These are phyloP conservation scores for Ustilago shanxiensis DNA, from an alignment of 1,284 basidiomycete genomes.

Conservation along the genomic window DNA sequence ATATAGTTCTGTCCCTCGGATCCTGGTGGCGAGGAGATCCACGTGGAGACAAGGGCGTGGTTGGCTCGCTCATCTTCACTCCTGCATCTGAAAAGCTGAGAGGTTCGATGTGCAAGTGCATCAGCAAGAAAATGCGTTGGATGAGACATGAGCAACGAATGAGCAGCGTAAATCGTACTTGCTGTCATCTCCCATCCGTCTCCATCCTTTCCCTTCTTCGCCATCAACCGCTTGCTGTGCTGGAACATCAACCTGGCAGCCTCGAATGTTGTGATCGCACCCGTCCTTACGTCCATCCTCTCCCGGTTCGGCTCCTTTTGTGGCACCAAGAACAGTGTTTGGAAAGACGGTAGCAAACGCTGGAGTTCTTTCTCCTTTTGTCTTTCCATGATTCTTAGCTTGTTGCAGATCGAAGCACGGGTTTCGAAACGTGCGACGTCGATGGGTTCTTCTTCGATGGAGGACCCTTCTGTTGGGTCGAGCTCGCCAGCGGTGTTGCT, in stretches of 20 bases:
- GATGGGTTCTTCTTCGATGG: slow-evolving; percentile 30
- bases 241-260: slow-evolving; percentile 37
- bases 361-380: slow-evolving; percentile 48
- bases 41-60: slow-evolving; percentile 74
- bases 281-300: slow-evolving; percentile 42
- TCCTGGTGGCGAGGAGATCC: slow-evolving; percentile 72
- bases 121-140: slow-evolving; percentile 78
- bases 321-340: slow-evolving; percentile 38
- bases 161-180: slow-evolving; percentile 76
- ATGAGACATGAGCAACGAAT: slow-evolving; percentile 80
- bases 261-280: slow-evolving; percentile 43
- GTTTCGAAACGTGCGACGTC: slow-evolving; percentile 42
- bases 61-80: slow-evolving; percentile 76
- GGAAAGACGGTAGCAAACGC: slow-evolving; percentile 42
- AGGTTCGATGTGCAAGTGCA: slow-evolving; percentile 74
- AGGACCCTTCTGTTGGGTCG: slow-evolving; percentile 19
- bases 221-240: neutral
- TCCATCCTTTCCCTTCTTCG: neutral
- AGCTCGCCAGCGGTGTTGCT: neutral
- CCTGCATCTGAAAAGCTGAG: slow-evolving; percentile 79
- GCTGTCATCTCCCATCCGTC: slow-evolving; percentile 21
- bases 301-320: slow-evolving; percentile 6
- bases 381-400: slow-evolving; percentile 33
- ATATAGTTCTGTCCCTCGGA: slow-evolving; percentile 34
- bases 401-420: slow-evolving; percentile 42